phyloP scores from a whole-genome alignment of 768 basidiomycete genomes.

The Collybiopsis confluens region DNA sequence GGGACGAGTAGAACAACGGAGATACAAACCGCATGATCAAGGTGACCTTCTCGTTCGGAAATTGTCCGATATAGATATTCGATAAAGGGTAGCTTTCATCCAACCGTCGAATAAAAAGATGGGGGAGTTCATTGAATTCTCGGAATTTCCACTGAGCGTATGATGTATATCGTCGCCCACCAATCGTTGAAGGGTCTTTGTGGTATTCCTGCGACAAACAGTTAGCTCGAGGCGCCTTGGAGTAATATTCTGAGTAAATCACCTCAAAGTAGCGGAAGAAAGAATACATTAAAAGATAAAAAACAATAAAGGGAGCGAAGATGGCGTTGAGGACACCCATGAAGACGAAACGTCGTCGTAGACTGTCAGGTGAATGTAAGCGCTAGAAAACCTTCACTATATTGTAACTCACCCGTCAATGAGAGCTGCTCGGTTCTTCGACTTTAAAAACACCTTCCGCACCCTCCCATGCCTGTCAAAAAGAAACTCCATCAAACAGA shows the following conservation, averaged over 20 bases:
- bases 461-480: constrained; percentile 91
- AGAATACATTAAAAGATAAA: constrained; percentile 95
- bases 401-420: constrained; percentile 66
- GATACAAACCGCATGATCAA: constrained; percentile 77
- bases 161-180: constrained; percentile 87
- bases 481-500: constrained; percentile 92
- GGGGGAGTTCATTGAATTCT: constrained; percentile 97
- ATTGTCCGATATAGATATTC: constrained; percentile 95
- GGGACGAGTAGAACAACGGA: background rate
- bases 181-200: constrained; percentile 95
- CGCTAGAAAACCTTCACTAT: background rate
- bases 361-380: constrained; percentile 34
- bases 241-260: constrained; percentile 17
- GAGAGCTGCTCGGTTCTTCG: constrained; percentile 69
- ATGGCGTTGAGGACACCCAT: constrained; percentile 96
- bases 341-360: constrained; percentile 86
- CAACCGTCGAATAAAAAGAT: constrained; percentile 82
- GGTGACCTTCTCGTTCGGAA: constrained; percentile 91
- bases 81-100: constrained; percentile 87
- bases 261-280: constrained; percentile 99
- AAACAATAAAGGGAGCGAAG: constrained; percentile 94
- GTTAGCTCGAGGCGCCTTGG: background rate
- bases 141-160: constrained; percentile 98
- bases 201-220: constrained; percentile 80
- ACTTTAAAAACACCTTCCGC: constrained; percentile 86